A percentile compares a stretch with the other conserved stretches of the same genome.
phyloP scores from a whole-genome alignment of 805 yeast genomes.

The Groenewaldozyma salmanticensis region DNA sequence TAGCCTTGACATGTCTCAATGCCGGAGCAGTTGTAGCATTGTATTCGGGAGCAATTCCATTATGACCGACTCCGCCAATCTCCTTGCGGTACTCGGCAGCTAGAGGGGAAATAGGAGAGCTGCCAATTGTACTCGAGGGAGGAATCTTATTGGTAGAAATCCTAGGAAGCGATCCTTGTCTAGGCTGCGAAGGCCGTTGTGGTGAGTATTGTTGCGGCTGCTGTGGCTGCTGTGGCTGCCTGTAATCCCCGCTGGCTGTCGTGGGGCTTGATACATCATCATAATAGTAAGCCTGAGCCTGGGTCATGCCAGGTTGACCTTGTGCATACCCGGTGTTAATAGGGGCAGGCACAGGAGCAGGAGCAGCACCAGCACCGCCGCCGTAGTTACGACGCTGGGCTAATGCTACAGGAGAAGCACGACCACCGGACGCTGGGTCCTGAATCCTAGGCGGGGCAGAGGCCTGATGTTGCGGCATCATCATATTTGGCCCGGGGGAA shows the following conservation, averaged over 20 bases:
- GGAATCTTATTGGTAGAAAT: slow-evolving; percentile 19
- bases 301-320: neutral
- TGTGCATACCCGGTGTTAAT: slow-evolving; percentile 3
- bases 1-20: neutral
- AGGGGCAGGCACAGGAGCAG: slow-evolving; percentile 2
- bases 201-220: slow-evolving; percentile 10
- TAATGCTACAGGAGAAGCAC: slow-evolving; percentile 10
- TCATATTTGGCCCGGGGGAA: slow-evolving; percentile 1
- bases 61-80: neutral
- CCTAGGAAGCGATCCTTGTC: slow-evolving; percentile 4
- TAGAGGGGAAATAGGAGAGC: slow-evolving; percentile 12
- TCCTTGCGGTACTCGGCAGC: slow-evolving; percentile 17
- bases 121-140: slow-evolving; percentile 14
- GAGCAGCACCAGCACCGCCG: no score
- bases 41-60: neutral
- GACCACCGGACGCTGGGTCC: slow-evolving; percentile 3
- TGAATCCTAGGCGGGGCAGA: slow-evolving; percentile 7
- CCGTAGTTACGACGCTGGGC: slow-evolving; percentile 6
- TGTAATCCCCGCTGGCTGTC: neutral
- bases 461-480: neutral
- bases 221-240: slow-evolving; percentile 6
- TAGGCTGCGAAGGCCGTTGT: slow-evolving; percentile 1
- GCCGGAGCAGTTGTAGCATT: neutral
- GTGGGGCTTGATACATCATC: neutral
- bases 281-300: neutral